phyloP scores from a whole-genome alignment of 2,329 filamentous ascomycete species.

The Paraphoma sp. region DNA sequence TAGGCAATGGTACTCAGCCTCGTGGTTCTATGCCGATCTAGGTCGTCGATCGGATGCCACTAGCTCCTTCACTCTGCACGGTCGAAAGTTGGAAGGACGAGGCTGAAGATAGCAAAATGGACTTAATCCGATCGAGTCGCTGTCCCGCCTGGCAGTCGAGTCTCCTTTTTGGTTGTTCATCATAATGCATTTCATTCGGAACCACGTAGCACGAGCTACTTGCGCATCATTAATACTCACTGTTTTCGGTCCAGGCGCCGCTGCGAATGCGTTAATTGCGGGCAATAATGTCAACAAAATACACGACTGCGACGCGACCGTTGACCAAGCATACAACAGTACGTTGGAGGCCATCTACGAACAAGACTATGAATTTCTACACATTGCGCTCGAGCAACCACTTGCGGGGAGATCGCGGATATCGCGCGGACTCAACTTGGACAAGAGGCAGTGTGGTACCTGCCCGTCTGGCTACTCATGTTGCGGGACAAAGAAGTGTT shows the following conservation, averaged over 20 bases:
- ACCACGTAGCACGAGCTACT: background rate
- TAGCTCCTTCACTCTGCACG: background rate
- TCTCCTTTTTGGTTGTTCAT: background rate
- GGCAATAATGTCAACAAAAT: background rate
- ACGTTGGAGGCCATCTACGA: background rate
- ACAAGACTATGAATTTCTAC: background rate
- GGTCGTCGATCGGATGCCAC: background rate
- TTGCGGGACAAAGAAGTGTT: background rate
- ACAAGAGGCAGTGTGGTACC: background rate
- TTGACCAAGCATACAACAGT: background rate
- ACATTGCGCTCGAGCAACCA: background rate
- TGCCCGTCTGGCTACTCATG: background rate
- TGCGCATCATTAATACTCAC: background rate
- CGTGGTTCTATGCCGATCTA: background rate
- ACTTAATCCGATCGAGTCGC: background rate
- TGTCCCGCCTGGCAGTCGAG: background rate
- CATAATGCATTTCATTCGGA: background rate
- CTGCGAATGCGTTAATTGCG: background rate
- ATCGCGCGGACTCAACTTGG: background rate
- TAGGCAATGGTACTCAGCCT: background rate
- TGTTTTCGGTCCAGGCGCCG: background rate
- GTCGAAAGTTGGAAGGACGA: background rate
- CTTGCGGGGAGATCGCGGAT: background rate
- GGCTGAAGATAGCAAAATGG: background rate
- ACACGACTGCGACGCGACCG: background rate